phyloP scores from a whole-genome alignment of 768 basidiomycete species.

The Termitomyces sp. region DNA sequence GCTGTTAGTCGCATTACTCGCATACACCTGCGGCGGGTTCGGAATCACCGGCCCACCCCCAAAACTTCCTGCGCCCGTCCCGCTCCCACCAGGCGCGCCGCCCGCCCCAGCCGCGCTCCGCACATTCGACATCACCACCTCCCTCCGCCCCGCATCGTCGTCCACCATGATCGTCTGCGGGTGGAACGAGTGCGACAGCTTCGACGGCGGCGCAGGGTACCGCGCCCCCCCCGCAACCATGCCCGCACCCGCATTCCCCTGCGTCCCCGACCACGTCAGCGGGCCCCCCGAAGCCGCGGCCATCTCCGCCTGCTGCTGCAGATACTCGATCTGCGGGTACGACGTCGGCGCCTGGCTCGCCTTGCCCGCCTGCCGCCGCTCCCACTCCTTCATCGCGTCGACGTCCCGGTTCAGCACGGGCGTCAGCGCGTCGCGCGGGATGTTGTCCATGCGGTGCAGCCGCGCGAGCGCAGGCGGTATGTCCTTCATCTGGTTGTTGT shows the following conservation, averaged over 20 bases:
- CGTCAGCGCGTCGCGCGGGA: constrained; percentile 80
- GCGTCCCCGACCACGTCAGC: constrained; percentile 40
- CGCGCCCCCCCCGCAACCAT: constrained; percentile 24
- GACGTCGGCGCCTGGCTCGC: constrained; percentile 58
- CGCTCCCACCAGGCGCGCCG: not conserved
- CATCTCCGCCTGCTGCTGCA: constrained; percentile 91
- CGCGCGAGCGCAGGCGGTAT: constrained; percentile 94
- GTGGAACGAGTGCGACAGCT: constrained; percentile 61
- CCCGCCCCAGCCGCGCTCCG: constrained; percentile 48
- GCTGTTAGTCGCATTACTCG: constrained; percentile 43
- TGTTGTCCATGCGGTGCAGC: constrained; percentile 87
- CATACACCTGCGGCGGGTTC: constrained; percentile 72
- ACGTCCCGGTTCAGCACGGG: constrained; percentile 87
- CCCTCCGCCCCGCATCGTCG: constrained; percentile 47
- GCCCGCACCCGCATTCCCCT: constrained; percentile 18
- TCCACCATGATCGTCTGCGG: constrained; percentile 64
- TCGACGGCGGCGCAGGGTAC: constrained; percentile 62
- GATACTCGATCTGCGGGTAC: constrained; percentile 85
- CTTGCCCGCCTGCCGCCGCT: constrained; percentile 77
- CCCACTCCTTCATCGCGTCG: constrained; percentile 95
- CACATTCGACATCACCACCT: constrained; percentile 80
- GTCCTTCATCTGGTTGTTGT: constrained; percentile 82
- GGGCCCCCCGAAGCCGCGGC: constrained; percentile 63
- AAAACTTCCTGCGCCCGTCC: constrained; percentile 36
- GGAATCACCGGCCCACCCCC: constrained; percentile 47